phyloP scores from a whole-genome alignment of 2,329 filamentous ascomycete genomes.

The Dryadomyces quercus-mongolicae region DNA sequence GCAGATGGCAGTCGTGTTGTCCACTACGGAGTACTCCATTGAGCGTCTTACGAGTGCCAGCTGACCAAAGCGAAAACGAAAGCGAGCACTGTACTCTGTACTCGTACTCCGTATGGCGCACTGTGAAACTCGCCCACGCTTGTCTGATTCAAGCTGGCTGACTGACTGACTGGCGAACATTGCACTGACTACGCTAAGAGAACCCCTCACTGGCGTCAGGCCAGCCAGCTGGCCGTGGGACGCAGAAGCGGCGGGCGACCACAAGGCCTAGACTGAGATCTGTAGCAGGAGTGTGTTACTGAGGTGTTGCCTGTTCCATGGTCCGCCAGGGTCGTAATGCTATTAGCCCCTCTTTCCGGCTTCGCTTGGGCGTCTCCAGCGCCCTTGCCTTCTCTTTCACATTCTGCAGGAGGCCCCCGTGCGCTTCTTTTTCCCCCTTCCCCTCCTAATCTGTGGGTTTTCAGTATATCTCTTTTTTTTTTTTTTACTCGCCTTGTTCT shows the following conservation, averaged over 20 bases:
- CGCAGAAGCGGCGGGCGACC: not conserved
- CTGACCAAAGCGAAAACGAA: not conserved
- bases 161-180: not conserved
- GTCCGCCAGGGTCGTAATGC: not conserved
- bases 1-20: no score
- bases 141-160: not conserved
- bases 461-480: not conserved
- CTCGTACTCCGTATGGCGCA: not conserved
- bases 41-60: not conserved
- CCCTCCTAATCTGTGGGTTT: not conserved
- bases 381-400: not conserved
- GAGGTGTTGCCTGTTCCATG: not conserved
- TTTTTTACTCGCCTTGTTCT: not conserved
- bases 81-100: not conserved
- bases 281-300: not conserved
- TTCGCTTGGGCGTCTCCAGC: not conserved
- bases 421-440: not conserved
- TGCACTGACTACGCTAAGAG: not conserved
- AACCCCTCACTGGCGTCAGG: constrained; percentile 1
- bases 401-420: not conserved
- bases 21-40: no score
- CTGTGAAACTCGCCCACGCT: not conserved
- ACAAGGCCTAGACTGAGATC: not conserved
- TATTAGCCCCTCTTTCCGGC: not conserved
- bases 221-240: not conserved